Evolutionary conservation across 192 early-diverging fungal genomes (phyloP).

Genomic region (Backusella tarrabulga): DNA sequence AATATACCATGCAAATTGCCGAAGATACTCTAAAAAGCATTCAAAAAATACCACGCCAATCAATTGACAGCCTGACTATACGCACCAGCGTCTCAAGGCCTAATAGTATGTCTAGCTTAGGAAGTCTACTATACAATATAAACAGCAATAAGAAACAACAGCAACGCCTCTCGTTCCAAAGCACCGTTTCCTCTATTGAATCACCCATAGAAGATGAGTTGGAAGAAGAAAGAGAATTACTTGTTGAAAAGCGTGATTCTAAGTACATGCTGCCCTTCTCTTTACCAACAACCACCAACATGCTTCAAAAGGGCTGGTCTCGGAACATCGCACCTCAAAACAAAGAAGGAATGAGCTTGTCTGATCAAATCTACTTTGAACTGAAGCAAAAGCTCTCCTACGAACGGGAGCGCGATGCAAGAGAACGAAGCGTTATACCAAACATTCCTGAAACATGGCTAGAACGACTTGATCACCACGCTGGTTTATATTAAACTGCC

Average conservation of each 20-base stretch:
- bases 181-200: not conserved
- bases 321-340: conserved; percentile 8
- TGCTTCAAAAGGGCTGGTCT: conserved; percentile 17
- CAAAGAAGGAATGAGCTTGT: conserved; percentile 5
- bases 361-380: conserved; percentile 10
- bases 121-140: conserved; percentile 8
- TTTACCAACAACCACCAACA: conserved; percentile 54
- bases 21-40: conserved; percentile 56
- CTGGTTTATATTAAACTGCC: not conserved
- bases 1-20: conserved; percentile 74
- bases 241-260: conserved; percentile 55
- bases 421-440: conserved; percentile 28
- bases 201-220: conserved; percentile 34
- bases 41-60: conserved; percentile 8
- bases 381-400: conserved; percentile 13
- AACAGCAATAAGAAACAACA: not conserved
- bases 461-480: conserved; percentile 20
- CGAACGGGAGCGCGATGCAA: conserved; percentile 11
- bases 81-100: not conserved
- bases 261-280: conserved; percentile 58
- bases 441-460: conserved; percentile 37
- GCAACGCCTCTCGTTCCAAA: conserved; percentile 1
- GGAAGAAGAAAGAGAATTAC: conserved; percentile 39
- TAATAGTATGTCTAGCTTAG: conserved; percentile 14
- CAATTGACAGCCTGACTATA: not conserved